A percentile compares a stretch with the other conserved stretches of the same genome.
phyloP scores from a whole-genome alignment of 257 asterid genomes.

The Przewalskia tangutica region DNA sequence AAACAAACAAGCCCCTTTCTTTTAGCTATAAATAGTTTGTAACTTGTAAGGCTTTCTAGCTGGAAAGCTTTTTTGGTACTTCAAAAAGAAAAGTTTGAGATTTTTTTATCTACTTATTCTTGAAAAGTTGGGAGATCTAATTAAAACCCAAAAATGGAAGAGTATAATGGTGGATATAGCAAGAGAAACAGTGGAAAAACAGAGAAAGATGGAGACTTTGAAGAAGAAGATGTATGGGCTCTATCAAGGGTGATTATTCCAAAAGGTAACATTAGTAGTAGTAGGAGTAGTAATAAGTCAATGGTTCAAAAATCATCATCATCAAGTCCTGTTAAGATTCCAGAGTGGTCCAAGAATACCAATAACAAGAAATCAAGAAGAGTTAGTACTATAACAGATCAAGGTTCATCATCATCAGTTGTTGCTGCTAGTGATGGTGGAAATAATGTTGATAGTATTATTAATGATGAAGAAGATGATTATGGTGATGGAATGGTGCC shows the following conservation, averaged over 20 bases:
- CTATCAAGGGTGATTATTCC: not conserved
- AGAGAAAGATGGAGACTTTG: constrained; percentile 23
- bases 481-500: too few relatives aligned
- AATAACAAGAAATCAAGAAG: constrained; percentile 13
- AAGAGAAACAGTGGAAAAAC: constrained; percentile 2
- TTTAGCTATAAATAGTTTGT: not conserved
- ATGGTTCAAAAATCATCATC: not conserved
- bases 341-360: constrained; percentile 25
- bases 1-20: not conserved
- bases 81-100: too few relatives aligned
- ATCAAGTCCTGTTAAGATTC: constrained; percentile 20
- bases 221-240: constrained; percentile 43
- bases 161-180: not conserved
- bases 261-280: not conserved
- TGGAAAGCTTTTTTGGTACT: not conserved
- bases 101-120: not conserved
- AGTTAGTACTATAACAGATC: not conserved
- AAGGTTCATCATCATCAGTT: not conserved
- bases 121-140: not conserved
- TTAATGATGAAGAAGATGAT: too few relatives aligned
- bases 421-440: not conserved
- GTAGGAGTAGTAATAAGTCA: not conserved
- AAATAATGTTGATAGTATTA: too few relatives aligned
- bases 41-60: not conserved
- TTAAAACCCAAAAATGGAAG: constrained; percentile 12